phyloP scores from a whole-genome alignment of 139 green algal genomes.

The Micractinium sp. region DNA sequence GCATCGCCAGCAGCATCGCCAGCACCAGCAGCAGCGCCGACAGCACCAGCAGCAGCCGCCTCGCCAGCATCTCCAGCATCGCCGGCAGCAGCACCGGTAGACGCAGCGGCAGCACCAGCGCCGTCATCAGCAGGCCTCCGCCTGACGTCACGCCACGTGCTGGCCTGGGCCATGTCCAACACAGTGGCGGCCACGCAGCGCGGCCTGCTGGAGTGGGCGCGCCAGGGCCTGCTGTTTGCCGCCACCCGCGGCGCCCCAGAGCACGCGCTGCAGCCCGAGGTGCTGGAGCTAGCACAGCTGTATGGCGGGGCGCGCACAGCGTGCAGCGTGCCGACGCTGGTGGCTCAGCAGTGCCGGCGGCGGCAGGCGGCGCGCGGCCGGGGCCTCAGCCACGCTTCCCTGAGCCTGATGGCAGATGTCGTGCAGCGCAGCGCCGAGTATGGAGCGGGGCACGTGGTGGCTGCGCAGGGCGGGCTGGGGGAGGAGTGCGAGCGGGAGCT shows the following conservation, averaged over 20 bases:
- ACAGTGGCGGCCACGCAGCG: conserved; percentile 51
- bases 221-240: conserved; percentile 57
- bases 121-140: neutral
- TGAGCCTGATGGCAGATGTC: conserved; percentile 1
- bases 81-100: neutral
- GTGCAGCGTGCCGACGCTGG: neutral
- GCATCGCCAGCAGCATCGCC: too few relatives aligned
- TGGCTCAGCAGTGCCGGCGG: neutral
- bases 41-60: neutral
- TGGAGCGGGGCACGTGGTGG: conserved; percentile 26
- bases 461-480: conserved; percentile 16
- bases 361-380: neutral
- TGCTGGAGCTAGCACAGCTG: conserved; percentile 32
- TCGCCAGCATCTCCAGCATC: neutral
- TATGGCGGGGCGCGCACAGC: conserved; percentile 19
- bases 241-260: conserved; percentile 32
- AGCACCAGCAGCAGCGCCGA: conserved; percentile 9
- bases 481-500: conserved; percentile 66
- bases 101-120: too few relatives aligned
- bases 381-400: too few relatives aligned
- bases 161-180: conserved; percentile 62
- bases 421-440: neutral
- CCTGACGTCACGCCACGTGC: conserved; percentile 42
- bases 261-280: conserved; percentile 45
- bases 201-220: conserved; percentile 44